Conservation (phyloP, 768 basidiomycete genomes). For the Ramaria sp. region DNA sequence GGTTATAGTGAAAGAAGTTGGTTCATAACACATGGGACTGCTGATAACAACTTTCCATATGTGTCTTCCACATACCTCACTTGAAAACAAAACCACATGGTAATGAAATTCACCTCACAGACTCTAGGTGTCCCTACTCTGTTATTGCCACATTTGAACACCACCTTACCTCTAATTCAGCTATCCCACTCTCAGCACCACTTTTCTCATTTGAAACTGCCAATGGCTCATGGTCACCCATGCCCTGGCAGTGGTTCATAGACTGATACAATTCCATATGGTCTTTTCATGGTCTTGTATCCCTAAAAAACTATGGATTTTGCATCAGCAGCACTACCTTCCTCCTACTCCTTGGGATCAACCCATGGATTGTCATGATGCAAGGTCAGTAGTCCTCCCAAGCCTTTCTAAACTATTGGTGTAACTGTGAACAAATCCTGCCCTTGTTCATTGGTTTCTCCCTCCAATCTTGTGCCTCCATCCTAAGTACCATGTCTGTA, state of each 20-base stretch:
- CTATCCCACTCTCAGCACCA: too few relatives aligned
- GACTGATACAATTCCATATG: too few relatives aligned
- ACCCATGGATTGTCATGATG: not conserved
- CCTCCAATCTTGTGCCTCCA: not conserved
- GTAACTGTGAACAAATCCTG: not conserved
- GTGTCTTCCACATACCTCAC: too few relatives aligned
- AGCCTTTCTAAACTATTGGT: not conserved
- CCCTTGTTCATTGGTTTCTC: not conserved
- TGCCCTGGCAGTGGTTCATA: too few relatives aligned
- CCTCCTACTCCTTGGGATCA: not conserved
- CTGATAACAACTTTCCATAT: too few relatives aligned
- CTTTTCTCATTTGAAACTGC: too few relatives aligned
- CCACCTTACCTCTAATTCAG: too few relatives aligned
- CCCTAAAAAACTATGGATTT: not conserved
- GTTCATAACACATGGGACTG: too few relatives aligned
- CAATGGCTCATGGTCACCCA: too few relatives aligned
- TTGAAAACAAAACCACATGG: too few relatives aligned
- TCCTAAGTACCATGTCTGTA: not conserved
- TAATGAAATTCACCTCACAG: not conserved
- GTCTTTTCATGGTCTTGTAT: too few relatives aligned
- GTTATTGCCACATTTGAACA: not conserved
- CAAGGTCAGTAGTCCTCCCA: not conserved
- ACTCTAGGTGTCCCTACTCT: not conserved
- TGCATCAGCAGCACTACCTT: not conserved
- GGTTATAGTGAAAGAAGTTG: too few relatives aligned